These are phyloP conservation scores for Stemphylium vesicarium DNA, from an alignment of 2,329 filamentous ascomycete species.

Conservation along the genomic window DNA sequence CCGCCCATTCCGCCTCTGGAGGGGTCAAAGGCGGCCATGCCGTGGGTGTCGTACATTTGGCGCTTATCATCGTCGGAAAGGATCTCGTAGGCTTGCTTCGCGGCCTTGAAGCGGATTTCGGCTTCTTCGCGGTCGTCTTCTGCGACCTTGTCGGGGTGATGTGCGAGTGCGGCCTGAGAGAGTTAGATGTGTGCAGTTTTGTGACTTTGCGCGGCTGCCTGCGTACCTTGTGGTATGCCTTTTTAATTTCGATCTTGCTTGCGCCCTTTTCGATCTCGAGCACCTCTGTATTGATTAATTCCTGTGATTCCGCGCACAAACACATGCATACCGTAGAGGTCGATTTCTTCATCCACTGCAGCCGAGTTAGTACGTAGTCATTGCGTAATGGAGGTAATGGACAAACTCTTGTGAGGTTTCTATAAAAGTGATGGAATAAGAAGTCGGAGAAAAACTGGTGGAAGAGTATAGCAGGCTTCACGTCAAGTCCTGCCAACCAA, in stretches of 20 bases:
- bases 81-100: conserved; percentile 96
- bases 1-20: conserved; percentile 68
- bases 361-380: conserved; percentile 17
- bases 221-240: conserved; percentile 90
- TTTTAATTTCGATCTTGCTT: conserved; percentile 83
- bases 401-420: conserved; percentile 5
- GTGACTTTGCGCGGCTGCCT: neutral
- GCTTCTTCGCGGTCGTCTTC: conserved; percentile 83
- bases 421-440: neutral
- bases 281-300: conserved; percentile 66
- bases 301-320: neutral
- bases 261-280: conserved; percentile 77
- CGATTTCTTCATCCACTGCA: conserved; percentile 56
- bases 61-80: conserved; percentile 95
- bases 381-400: neutral
- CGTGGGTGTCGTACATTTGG: conserved; percentile 87
- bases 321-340: conserved; percentile 61
- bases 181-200: neutral
- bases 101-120: conserved; percentile 89
- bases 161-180: conserved; percentile 78
- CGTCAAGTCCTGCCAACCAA: neutral
- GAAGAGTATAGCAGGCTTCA: neutral
- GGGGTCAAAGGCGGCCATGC: conserved; percentile 94
- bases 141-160: conserved; percentile 95
- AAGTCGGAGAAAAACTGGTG: too few relatives aligned